Evolutionary conservation across 2,329 filamentous ascomycete species (phyloP), one percentile per base, ranked within the genome.

Genomic region (Rosellinia necatrix): DNA sequence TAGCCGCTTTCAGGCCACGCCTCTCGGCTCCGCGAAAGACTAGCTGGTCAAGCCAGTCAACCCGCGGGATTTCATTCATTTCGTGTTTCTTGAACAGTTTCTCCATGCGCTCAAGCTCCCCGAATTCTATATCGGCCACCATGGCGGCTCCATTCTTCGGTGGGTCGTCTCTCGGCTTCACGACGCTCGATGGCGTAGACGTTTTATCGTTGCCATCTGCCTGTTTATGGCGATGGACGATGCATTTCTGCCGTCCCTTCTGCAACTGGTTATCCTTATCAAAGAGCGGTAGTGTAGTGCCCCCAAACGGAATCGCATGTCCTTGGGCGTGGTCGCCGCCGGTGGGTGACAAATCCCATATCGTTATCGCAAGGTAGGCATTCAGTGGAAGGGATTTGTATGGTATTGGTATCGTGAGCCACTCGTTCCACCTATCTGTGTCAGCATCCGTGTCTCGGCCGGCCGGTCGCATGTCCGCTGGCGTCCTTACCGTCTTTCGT

Each of bases 51-150:
- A 99, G 82, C 96, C 94, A 99, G 66, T 96, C 91, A 43, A 96
- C 89, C 13, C 92, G 85, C 0, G 91, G 87, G 22, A 99, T 93
- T 71, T 99, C 94, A 15, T 92, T 92, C 89, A 97, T 96, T 70
- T 99, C 96, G 69, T 97, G 94, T 74, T 96, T 96, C 75, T 99
- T 99, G 70, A 99, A 89, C 19, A 97, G 74, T 50, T 86, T 88
- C 69, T 97, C 92, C 64, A 99, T 82, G 15, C 94, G 82, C 66
- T 97, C 92, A 59, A 97, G 81, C 73, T 99, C 94, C 49, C 91
- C 86, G n/a, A 76, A 76, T 57, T 96, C 86, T 64, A 88, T 88
- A 54, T 89, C 85, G n/a, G 84, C 76, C 0, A 77, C 71, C 2
- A 80, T 76, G 1, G 48, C 7, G 7, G 46, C 74, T 1, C 76